Conservation (phyloP, 73 alveolate species). For the Urostyla sp. region DNA sequence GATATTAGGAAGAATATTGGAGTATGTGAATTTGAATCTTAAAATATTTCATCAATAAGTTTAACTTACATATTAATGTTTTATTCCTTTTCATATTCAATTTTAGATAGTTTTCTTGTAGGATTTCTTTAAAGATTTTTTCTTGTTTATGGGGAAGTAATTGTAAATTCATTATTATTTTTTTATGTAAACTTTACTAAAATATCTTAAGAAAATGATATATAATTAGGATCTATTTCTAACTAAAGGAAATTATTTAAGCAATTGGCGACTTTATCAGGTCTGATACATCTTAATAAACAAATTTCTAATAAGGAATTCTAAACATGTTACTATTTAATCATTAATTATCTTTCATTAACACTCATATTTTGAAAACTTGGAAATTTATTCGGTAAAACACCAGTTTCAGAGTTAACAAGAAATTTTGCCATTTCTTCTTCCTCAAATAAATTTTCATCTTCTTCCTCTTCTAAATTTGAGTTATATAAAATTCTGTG, state of each 20-base stretch:
- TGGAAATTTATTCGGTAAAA: no score
- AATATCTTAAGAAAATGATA: background rate
- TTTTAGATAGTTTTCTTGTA: background rate
- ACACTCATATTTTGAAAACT: no score
- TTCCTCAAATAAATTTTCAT: no score
- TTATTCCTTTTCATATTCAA: background rate
- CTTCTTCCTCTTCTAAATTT: no score
- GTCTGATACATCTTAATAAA: conserved; percentile 94
- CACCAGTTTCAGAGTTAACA: no score
- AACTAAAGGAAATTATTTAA: conserved; percentile 10
- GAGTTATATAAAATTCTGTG: no score
- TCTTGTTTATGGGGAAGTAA: background rate
- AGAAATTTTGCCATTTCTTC: no score
- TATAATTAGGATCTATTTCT: conserved; percentile 18
- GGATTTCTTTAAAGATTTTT: background rate
- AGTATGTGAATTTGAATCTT: background rate
- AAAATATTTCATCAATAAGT: background rate
- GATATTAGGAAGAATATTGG: conserved; percentile 40
- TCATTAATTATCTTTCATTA: no score
- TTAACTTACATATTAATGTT: background rate
- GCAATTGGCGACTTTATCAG: conserved; percentile 87
- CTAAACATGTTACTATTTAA: background rate
- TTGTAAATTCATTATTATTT: no score
- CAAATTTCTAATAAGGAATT: conserved; percentile 62
- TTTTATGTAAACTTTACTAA: background rate